A percentile compares a stretch with the other conserved stretches of the same genome.
phyloP scores from a whole-genome alignment of 176 grass and related monocot species.

The Zea luxurians region DNA sequence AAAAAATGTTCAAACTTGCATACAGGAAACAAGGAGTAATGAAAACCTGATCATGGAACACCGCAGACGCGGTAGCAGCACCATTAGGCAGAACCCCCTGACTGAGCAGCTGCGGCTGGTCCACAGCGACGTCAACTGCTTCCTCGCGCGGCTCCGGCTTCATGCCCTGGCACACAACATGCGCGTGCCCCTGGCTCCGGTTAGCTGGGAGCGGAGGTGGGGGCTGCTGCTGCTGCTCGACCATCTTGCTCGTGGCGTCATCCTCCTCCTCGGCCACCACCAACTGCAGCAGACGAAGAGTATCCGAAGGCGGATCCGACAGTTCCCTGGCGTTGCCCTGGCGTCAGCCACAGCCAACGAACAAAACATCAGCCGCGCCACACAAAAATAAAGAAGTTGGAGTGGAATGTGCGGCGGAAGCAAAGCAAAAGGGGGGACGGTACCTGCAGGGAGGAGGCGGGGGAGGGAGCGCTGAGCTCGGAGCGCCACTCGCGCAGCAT shows the following conservation, averaged over 20 bases:
- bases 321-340: constrained; percentile 55
- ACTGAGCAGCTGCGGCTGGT: constrained; percentile 14
- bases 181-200: constrained; percentile 31
- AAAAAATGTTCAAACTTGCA: background rate
- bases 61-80: constrained; percentile 38
- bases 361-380: background rate
- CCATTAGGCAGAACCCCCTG: constrained; percentile 31
- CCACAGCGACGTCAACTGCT: background rate
- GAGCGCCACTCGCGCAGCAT: constrained; percentile 95
- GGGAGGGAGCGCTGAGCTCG: constrained; percentile 83
- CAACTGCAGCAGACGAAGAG: constrained; percentile 57
- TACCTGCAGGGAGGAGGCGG: constrained; percentile 68
- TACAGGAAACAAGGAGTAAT: constrained; percentile 1
- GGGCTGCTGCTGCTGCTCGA: constrained; percentile 30
- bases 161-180: constrained; percentile 35
- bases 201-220: background rate
- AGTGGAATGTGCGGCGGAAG: background rate
- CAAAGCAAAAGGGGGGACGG: background rate
- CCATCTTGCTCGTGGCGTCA: constrained; percentile 83
- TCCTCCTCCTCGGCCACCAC: constrained; percentile 70
- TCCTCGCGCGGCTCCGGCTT: constrained; percentile 66
- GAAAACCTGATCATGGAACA: constrained; percentile 60
- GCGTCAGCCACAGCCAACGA: constrained; percentile 12
- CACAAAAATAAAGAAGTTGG: background rate
- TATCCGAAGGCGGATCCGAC: constrained; percentile 73